Percentiles rank a stretch among this genome's conserved stretches.
phyloP scores from a whole-genome alignment of 345 rosid species.

The Lepidium africanum region DNA sequence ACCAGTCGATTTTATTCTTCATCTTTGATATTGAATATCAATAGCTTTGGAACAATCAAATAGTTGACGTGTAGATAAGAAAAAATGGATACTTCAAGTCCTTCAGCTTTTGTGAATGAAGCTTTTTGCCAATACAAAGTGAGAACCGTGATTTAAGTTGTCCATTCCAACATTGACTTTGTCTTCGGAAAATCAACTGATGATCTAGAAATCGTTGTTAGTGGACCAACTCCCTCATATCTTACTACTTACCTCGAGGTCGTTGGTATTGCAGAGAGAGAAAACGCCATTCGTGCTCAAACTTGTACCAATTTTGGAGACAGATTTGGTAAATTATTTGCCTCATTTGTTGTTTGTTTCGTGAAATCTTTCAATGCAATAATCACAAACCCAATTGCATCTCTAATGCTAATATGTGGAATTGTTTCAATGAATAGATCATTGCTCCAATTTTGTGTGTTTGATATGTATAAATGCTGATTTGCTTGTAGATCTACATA shows the following conservation, averaged over 20 bases:
- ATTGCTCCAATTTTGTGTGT: not conserved
- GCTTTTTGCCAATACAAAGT: slow-evolving; percentile 47
- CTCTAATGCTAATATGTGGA: too few relatives aligned
- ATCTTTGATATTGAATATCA: not conserved
- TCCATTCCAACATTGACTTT: slow-evolving; percentile 40
- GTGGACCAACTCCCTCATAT: too few relatives aligned
- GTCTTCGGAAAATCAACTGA: slow-evolving; percentile 71
- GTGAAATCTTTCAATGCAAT: not conserved
- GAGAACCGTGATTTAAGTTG: slow-evolving; percentile 62
- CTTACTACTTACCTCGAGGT: slow-evolving; percentile 54
- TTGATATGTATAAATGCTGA: not conserved
- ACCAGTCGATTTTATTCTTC: not conserved
- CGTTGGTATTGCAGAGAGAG: slow-evolving; percentile 77
- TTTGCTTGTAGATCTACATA: slow-evolving; percentile 44
- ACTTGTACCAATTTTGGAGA: slow-evolving; percentile 74
- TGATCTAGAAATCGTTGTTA: not conserved
- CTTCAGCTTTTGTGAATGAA: slow-evolving; percentile 85
- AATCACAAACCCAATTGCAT: not conserved
- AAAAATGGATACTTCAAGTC: slow-evolving; percentile 68
- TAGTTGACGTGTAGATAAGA: not conserved
- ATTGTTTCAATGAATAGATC: not conserved
- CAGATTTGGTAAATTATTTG: slow-evolving; percentile 44
- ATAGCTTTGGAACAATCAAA: not conserved
- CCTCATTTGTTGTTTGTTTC: not conserved
- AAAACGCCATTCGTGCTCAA: slow-evolving; percentile 51